Conservation (phyloP, 1,284 basidiomycete species). For the Irpex lacteus region DNA sequence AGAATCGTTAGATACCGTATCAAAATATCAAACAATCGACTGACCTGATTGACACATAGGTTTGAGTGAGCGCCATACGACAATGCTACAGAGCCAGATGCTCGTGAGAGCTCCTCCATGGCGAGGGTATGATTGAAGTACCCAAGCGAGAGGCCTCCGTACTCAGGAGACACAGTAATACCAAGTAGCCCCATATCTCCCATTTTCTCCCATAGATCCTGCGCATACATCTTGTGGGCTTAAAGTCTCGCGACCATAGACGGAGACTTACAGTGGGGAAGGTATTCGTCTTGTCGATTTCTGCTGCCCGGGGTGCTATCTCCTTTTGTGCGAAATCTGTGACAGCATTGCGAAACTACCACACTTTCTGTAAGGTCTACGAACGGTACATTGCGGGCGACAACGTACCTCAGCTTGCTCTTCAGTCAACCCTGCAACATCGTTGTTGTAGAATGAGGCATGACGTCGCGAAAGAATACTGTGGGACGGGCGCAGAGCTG, state of each 20-base stretch:
- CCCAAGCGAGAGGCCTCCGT: slow-evolving; percentile 76
- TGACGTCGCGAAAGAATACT: slow-evolving; percentile 24
- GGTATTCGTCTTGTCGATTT: slow-evolving; percentile 81
- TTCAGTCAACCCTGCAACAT: slow-evolving; percentile 79
- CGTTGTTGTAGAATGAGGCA: slow-evolving; percentile 66
- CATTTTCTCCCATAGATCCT: slow-evolving; percentile 89
- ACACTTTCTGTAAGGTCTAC: background rate
- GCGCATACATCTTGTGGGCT: slow-evolving; percentile 5
- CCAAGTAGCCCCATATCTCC: slow-evolving; percentile 86
- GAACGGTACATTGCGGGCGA: background rate
- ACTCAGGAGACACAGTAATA: slow-evolving; percentile 78
- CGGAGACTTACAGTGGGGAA: slow-evolving; percentile 62
- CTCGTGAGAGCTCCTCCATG: slow-evolving; percentile 90
- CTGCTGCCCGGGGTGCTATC: slow-evolving; percentile 78
- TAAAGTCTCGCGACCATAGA: background rate
- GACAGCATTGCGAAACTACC: slow-evolving; percentile 78
- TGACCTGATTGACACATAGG: slow-evolving; percentile 74
- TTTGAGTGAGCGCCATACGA: slow-evolving; percentile 96
- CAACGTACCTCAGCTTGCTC: slow-evolving; percentile 77
- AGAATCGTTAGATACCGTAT: background rate
- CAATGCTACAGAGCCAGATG: slow-evolving; percentile 87
- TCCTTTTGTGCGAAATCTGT: slow-evolving; percentile 76
- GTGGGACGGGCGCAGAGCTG: background rate
- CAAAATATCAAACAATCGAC: slow-evolving; percentile 2
- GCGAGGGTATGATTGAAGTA: slow-evolving; percentile 89